These are phyloP conservation scores for Drosera spatulata DNA, from an alignment of 179 eudicot genomes.

Conservation along the genomic window DNA sequence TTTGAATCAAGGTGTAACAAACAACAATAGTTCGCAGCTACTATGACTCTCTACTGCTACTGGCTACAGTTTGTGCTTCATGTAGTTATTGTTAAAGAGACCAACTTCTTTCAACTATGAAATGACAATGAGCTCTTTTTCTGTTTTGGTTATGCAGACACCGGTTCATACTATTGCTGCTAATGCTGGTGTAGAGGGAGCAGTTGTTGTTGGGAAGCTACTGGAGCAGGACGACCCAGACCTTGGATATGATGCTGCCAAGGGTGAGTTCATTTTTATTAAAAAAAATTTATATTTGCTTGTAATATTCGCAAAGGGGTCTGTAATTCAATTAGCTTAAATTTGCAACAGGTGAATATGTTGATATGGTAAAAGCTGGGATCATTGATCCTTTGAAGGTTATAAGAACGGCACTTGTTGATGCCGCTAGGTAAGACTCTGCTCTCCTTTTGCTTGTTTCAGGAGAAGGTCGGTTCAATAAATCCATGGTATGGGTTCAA, in stretches of 20 bases:
- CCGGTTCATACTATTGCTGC: conserved; percentile 80
- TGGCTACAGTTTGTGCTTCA: no score
- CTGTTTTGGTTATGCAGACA: conserved; percentile 30
- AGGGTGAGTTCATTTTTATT: conserved; percentile 34
- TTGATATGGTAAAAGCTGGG: conserved; percentile 77
- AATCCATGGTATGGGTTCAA: no score
- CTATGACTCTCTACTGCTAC: no score
- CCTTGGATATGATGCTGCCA: conserved; percentile 96
- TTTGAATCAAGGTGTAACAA: no score
- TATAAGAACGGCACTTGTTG: conserved; percentile 68
- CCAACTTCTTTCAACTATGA: not conserved
- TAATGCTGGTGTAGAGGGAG: conserved; percentile 96
- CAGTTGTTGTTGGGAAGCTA: conserved; percentile 84
- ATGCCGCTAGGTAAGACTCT: conserved; percentile 57
- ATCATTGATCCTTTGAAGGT: conserved; percentile 85
- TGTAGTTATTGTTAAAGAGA: not conserved
- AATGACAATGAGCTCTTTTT: not conserved
- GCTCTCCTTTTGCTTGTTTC: not conserved
- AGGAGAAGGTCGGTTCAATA: no score
- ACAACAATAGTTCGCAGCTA: no score
- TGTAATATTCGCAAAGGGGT: no score
- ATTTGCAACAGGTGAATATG: conserved; percentile 65
- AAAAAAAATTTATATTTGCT: no score
- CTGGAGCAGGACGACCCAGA: conserved; percentile 83
- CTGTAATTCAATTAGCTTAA: no score